Evolutionary conservation across 2,329 filamentous ascomycete species (phyloP).

Genomic region (Lecanicillium sp.): DNA sequence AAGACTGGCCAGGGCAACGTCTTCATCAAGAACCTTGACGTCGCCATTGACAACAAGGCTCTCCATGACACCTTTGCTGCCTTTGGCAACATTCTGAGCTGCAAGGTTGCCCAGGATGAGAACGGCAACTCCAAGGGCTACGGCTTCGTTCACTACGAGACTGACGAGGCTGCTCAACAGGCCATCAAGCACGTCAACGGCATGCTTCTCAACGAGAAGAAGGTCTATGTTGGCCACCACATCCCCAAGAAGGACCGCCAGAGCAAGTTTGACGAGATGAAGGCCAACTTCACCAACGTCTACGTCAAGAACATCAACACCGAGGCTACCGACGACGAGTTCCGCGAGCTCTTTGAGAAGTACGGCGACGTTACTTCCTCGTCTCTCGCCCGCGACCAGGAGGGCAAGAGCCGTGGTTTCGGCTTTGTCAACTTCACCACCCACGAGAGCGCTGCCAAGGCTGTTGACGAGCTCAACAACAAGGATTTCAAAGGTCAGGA

Average conservation of each 20-base stretch:
- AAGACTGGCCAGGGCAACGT: conserved; percentile 99
- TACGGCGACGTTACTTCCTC: conserved; percentile 94
- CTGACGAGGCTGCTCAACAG: conserved; percentile 89
- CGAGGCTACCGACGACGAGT: conserved; percentile 86
- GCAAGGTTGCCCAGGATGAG: conserved; percentile 99
- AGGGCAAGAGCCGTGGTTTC: conserved; percentile 91
- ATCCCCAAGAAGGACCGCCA: conserved; percentile 99
- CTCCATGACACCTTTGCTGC: conserved; percentile 98
- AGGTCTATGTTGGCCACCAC: conserved; percentile 98
- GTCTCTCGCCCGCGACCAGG: conserved; percentile 78
- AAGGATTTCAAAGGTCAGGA: conserved; percentile 91
- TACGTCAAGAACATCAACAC: conserved; percentile 96
- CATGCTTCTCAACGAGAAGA: conserved; percentile 99
- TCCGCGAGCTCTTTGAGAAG: conserved; percentile 85
- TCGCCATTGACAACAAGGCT: conserved; percentile 99
- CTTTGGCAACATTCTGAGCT: conserved; percentile 98
- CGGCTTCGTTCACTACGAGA: conserved; percentile 99
- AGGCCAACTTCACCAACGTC: conserved; percentile 99
- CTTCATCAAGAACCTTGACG: conserved; percentile 99
- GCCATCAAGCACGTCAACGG: conserved; percentile 99
- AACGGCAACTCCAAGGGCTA: conserved; percentile 95
- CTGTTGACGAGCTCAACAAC: conserved; percentile 87
- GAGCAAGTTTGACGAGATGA: conserved; percentile 99
- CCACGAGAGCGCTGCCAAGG: conserved; percentile 77
- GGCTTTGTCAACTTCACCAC: conserved; percentile 94